phyloP scores from a whole-genome alignment of 495 filamentous ascomycete genomes.

The Aspergillus homomorphus region DNA sequence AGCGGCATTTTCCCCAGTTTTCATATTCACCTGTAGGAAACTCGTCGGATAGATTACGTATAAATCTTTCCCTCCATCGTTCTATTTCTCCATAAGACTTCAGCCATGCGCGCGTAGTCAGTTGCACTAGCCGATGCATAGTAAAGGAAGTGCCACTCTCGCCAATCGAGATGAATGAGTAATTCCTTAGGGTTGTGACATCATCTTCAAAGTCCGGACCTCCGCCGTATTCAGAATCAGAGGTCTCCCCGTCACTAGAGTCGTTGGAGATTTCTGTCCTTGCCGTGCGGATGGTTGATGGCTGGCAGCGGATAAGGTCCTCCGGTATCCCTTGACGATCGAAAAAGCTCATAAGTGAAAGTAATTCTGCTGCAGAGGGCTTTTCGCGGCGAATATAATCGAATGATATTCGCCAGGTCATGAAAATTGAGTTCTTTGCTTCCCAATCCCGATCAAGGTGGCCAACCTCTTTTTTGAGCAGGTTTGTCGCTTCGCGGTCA shows the following conservation, averaged over 20 bases:
- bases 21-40: conserved; percentile 37
- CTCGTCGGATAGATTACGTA: conserved; percentile 30
- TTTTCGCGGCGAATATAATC: conserved; percentile 35
- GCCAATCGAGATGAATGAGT: conserved; percentile 27
- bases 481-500: conserved; percentile 31
- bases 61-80: conserved; percentile 35
- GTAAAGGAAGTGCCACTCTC: conserved; percentile 29
- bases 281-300: too few species aligned
- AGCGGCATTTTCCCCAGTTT: conserved; percentile 26
- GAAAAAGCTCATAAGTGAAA: conserved; percentile 44
- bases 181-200: conserved; percentile 20
- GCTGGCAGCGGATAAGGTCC: conserved; percentile 34
- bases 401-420: conserved; percentile 50
- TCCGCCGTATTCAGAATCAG: too few species aligned
- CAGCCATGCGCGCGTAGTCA: conserved; percentile 44
- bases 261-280: too few species aligned
- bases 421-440: conserved; percentile 37
- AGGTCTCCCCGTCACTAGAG: too few species aligned
- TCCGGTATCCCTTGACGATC: conserved; percentile 36
- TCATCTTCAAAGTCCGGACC: conserved; percentile 5
- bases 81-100: conserved; percentile 32
- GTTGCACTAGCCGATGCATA: conserved; percentile 49
- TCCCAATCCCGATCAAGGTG: conserved; percentile 35
- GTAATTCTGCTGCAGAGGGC: conserved; percentile 36
- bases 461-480: conserved; percentile 39